Percentiles rank a stretch among this genome's conserved stretches.
phyloP scores from a whole-genome alignment of 1,284 basidiomycete species.

The Trametes sp. region DNA sequence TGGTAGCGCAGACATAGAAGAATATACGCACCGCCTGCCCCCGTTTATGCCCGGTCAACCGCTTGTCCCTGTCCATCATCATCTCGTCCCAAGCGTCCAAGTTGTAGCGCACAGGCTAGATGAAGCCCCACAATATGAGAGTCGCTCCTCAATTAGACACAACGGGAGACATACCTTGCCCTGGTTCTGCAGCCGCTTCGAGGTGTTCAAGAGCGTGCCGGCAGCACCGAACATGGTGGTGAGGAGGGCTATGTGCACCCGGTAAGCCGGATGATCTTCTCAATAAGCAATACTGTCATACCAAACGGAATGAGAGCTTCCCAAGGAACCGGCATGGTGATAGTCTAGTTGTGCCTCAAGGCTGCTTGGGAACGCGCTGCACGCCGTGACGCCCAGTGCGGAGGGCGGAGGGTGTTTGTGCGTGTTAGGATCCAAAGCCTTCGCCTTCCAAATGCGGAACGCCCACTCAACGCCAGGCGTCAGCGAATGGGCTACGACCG shows the following conservation, averaged over 20 bases:
- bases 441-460: constrained; percentile 14
- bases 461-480: constrained; percentile 5
- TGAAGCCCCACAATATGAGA: background rate
- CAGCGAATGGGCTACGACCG: background rate
- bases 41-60: constrained; percentile 87
- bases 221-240: constrained; percentile 90
- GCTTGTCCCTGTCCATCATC: constrained; percentile 92
- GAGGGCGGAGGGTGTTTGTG: constrained; percentile 19
- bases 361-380: constrained; percentile 15
- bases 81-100: constrained; percentile 91
- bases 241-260: constrained; percentile 68
- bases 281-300: constrained; percentile 39
- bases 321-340: constrained; percentile 89
- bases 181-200: constrained; percentile 82
- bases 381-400: constrained; percentile 8
- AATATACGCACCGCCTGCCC: constrained; percentile 79
- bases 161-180: constrained; percentile 73
- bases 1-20: constrained; percentile 2
- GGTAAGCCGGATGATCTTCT: background rate
- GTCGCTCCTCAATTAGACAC: background rate
- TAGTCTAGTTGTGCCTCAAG: constrained; percentile 11
- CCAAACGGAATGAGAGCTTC: constrained; percentile 95
- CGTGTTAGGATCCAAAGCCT: constrained; percentile 26
- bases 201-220: constrained; percentile 84
- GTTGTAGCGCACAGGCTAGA: constrained; percentile 82